Evolutionary conservation across 2,329 filamentous ascomycete species (phyloP), one percentile per base, ranked within the genome.

Genomic region (Metarhizium humberi): DNA sequence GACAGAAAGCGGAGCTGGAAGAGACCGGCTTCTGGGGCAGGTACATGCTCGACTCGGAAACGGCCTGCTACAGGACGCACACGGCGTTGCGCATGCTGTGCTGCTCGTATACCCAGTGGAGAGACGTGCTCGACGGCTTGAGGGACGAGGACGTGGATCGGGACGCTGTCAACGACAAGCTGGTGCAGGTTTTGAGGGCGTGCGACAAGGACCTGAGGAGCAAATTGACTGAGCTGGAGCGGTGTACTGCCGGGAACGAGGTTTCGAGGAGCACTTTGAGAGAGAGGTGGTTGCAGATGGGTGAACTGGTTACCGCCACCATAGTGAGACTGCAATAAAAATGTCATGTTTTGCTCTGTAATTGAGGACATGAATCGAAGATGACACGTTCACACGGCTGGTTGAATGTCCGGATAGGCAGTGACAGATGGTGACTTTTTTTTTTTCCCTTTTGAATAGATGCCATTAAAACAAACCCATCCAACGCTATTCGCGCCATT

Each of bases 11-110:
- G 7, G 59, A 62, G 40, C 69, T 84, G 16, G 69, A 78, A 47
- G 73, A 74, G 1, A 64, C 58, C 0, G 75, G 75, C 1, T 83
- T 81, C 61, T 67, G 78, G 58, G 78, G 74, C 0, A 71, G 71
- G 4, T 84, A 81, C 60, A 69, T 76, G 54, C 66, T 83, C 6
- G 80, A 83, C 60, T 60, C 66, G 3, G 67, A 75, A 10, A 73
- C 67, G 6, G 74, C 77, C 13, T 84, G 81, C 63, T 77, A 82
- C 62, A 69, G 80, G 16, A 81, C 80, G 1, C 75, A 82, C 62
- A 77, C 80, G 11, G 80, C 78, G 5, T 60, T 82, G 50, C 64
- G 79, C 50, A 55, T 65, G 50, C 58, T 73, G 60, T 64, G 71
- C 58, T 52, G 75, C 55, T 56, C 68, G 1, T 52, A 66, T 1